Evolutionary conservation across 306 rosid genomes (phyloP), one percentile per base, ranked within the genome.

Genomic region (Mimosa pudica): DNA sequence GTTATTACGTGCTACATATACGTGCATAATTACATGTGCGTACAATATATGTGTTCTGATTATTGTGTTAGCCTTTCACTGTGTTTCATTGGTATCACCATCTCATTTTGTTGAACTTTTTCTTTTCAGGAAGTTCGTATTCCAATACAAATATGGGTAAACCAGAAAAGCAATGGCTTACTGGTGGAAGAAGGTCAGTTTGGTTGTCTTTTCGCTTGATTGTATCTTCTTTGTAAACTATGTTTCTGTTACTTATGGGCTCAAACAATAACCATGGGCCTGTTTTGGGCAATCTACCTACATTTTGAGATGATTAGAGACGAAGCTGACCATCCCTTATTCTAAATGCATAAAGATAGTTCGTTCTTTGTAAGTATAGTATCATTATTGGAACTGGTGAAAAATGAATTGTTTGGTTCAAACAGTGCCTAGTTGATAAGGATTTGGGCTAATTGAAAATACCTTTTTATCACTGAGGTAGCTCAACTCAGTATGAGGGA

Each of bases 61-160:
- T 54, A 73, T 57, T 73, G 32, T 5, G 66, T 55, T 74, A 72
- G 60, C 42, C 62, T 77, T 64, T 47, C 42, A 38, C 2, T 76
- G 49, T 4, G 8, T 65, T 72, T 63, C 72, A 14, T 55, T 66
- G 42, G 46, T 74, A 24, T 71, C 68, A 14, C 8, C 57, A 4
- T 41, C 63, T 45, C 68, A 78, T 58, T 74, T 76, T 82, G 33
- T 16, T 71, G 42, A 65, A 82, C 80, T 85, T 81, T 13, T 7
- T 82, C 30, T 49, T 73, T 54, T 90, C 88, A 96, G 99, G 99
- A 96, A 89, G 91, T 87, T 77, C 98, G 98, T 55, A 76, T 87
- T 78, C 98, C 97, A 41, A 84, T 96, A 78, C 99, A 93, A 82
- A 87, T 93, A 82, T 93, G 99, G 98, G 93, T 90, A 55, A 85